Base-by-base conservation (phyloP, 163 green algal genomes). In the Volvox carteri region DNA sequence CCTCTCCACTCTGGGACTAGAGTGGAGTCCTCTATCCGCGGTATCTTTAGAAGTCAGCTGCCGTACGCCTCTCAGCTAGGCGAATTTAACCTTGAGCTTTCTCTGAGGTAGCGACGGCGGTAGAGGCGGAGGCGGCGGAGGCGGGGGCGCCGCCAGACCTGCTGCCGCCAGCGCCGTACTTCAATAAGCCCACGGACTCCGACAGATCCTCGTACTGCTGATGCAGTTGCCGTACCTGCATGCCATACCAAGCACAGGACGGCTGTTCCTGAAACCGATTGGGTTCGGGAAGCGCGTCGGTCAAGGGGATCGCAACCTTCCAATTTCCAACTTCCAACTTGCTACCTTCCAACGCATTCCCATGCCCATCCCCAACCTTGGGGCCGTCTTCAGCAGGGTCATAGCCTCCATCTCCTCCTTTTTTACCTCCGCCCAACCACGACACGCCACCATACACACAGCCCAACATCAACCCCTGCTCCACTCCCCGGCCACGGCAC, bases 151-250 rank as follows among this genome's bases (percentile, higher is more conserved):
- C n/a, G 54, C 25, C 54, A 23, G 54, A 2, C 54, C 54, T 65
- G 7, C 54, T 11, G 5, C 54, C 54, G 8, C 54, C 54, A 65
- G 54, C 7, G 62, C 62, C 16, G 62, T 73, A 73, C 62, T 28
- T 23, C 23, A 28, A 4, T 28, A 73, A 21, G 23, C 62, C 9
- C 8, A 39, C n/a, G 28, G n/a, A 37, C 21, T 73, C 62, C n/a
- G 65, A 30, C 65, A 75, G 65, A 21, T 75, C 65, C 65, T 75
- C 65, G 65, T 75, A 75, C 33, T 75, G 65, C 30, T 75, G 65
- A 6, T 75, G 65, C 33, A 75, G 30, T 46, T 75, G 65, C 35
- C 65, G n/a, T 46, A 75, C 65, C 65, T 75, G 65, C 30, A 35
- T 30, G 65, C 9, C 16, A 67, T 35, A 67, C 14, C 19, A 14